Evolutionary conservation across 148 eudicot genomes (phyloP).

Genomic region (Fagopyrum homotropicum): DNA sequence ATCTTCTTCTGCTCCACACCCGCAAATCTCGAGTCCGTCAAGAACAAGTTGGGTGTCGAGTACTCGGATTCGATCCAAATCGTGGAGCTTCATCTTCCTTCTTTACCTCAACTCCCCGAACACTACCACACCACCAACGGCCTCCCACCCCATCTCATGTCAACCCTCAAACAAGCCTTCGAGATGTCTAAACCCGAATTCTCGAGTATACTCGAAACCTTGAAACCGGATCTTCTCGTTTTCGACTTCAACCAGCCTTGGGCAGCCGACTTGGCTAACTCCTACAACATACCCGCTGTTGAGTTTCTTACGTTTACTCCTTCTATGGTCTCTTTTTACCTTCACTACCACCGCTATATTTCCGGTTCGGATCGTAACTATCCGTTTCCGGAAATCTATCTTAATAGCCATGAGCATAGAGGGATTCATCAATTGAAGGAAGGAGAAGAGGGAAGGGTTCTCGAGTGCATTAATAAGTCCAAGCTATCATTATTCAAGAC

Average conservation of each 20-base stretch:
- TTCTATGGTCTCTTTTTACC: constrained; percentile 7
- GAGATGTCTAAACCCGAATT: neutral
- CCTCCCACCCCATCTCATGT: constrained; percentile 18
- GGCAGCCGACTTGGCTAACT: neutral
- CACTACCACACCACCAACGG: constrained; percentile 16
- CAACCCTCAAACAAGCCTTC: constrained; percentile 12
- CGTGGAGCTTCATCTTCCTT: constrained; percentile 14
- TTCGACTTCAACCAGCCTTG: constrained; percentile 13
- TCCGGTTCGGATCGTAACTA: neutral
- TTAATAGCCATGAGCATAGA: neutral
- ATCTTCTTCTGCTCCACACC: constrained; percentile 15
- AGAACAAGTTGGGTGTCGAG: neutral
- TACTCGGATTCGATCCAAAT: constrained; percentile 3
- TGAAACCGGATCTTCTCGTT: constrained; percentile 9
- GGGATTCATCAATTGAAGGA: neutral
- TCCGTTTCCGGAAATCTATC: constrained; percentile 21
- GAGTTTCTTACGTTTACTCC: constrained; percentile 2
- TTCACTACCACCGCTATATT: neutral
- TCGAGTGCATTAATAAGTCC: constrained; percentile 3
- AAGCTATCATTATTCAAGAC: constrained; percentile 17
- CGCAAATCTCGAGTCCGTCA: constrained; percentile 9
- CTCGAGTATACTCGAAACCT: constrained; percentile 9
- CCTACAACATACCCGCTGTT: constrained; percentile 10
- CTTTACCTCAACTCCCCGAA: constrained; percentile 5
- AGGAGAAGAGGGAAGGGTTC: neutral